These are phyloP conservation scores for Neoarthrinium moseri DNA, from an alignment of 2,329 filamentous ascomycete genomes.

Conservation along the genomic window DNA sequence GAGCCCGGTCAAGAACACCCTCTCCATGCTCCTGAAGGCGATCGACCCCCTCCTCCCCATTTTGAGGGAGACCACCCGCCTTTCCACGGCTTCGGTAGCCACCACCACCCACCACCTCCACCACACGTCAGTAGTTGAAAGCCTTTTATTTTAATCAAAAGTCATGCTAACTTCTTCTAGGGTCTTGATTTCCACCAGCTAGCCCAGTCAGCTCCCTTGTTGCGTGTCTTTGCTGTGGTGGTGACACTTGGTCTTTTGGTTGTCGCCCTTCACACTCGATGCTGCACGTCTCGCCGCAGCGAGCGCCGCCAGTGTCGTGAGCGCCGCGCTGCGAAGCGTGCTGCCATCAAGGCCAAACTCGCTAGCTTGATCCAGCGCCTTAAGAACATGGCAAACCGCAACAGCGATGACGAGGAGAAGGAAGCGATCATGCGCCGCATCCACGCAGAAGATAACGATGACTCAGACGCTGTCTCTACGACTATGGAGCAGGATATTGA, in stretches of 20 bases:
- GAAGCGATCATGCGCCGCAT: slow-evolving; percentile 29
- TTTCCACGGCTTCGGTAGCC: slow-evolving; percentile 4
- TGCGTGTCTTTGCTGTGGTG: slow-evolving; percentile 16
- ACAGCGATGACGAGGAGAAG: slow-evolving; percentile 34
- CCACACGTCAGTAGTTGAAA: slow-evolving; percentile 6
- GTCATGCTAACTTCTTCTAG: slow-evolving; percentile 9
- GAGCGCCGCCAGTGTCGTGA: slow-evolving; percentile 20
- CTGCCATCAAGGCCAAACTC: slow-evolving; percentile 22
- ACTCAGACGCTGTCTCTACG: slow-evolving; percentile 27
- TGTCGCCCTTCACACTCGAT: slow-evolving; percentile 24
- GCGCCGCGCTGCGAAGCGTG: slow-evolving; percentile 8
- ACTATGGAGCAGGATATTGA: slow-evolving; percentile 50
- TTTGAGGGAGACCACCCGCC: background rate
- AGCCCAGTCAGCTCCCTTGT: slow-evolving; percentile 8
- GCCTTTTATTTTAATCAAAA: slow-evolving; percentile 9
- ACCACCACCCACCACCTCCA: slow-evolving; percentile 5
- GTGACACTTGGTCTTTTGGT: slow-evolving; percentile 24
- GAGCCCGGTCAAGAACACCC: background rate
- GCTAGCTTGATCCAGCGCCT: slow-evolving; percentile 29
- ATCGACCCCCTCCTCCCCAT: slow-evolving; percentile 8
- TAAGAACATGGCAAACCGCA: slow-evolving; percentile 15
- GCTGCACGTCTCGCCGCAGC: slow-evolving; percentile 20
- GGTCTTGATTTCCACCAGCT: slow-evolving; percentile 13
- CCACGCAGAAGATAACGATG: slow-evolving; percentile 20
- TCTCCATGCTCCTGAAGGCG: background rate